These are phyloP conservation scores for Melanogaster broomeanus DNA, from an alignment of 768 basidiomycete species.

Conservation along the genomic window DNA sequence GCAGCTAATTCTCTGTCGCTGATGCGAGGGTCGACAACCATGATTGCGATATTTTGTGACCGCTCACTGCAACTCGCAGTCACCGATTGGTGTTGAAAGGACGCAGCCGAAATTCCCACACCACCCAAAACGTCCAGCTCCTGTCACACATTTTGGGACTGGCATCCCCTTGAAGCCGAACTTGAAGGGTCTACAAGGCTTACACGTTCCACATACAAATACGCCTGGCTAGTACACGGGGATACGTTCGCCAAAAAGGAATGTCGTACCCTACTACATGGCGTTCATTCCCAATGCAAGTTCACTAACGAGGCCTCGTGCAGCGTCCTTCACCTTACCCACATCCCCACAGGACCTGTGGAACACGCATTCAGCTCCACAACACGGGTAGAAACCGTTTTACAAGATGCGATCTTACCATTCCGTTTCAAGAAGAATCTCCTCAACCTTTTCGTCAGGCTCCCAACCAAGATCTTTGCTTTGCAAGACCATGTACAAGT, in stretches of 20 bases:
- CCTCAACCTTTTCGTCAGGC: constrained; percentile 60
- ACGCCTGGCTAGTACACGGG: background rate
- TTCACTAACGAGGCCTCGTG: constrained; percentile 41
- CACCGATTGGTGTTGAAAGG: constrained; percentile 4
- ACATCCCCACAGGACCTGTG: constrained; percentile 51
- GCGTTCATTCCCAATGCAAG: constrained; percentile 34
- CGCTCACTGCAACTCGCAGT: constrained; percentile 10
- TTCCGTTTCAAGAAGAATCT: constrained; percentile 76
- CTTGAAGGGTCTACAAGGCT: no score
- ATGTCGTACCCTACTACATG: constrained; percentile 15
- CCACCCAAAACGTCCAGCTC: constrained; percentile 20
- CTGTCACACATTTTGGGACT: background rate
- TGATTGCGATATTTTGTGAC: constrained; percentile 21
- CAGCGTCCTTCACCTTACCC: constrained; percentile 39
- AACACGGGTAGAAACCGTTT: constrained; percentile 6
- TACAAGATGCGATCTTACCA: constrained; percentile 52
- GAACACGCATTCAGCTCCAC: constrained; percentile 30
- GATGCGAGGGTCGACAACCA: constrained; percentile 56
- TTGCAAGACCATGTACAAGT: constrained; percentile 77
- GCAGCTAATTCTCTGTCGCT: constrained; percentile 73
- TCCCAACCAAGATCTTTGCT: constrained; percentile 65
- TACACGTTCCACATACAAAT: background rate
- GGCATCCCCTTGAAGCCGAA: background rate
- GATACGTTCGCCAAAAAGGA: background rate
- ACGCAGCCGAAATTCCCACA: constrained; percentile 23